phyloP scores from a whole-genome alignment of 306 rosid species.

The Myrica gale region DNA sequence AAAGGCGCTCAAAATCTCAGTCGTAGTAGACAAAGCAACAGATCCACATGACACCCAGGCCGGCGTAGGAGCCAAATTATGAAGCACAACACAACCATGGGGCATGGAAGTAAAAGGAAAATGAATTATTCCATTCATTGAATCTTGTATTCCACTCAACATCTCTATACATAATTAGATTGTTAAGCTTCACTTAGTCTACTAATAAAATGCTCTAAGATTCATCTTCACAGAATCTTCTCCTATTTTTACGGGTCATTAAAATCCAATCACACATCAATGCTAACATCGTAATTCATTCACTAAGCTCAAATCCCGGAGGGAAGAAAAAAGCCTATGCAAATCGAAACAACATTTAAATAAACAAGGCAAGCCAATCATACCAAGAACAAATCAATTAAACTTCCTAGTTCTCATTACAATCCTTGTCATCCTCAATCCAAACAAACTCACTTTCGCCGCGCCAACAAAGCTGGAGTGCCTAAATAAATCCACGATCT shows the following conservation, averaged over 20 bases:
- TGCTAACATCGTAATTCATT: neutral
- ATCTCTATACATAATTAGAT: neutral
- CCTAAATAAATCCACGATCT: slow-evolving; percentile 57
- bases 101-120: neutral
- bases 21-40: too few relatives aligned
- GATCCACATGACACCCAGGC: too few relatives aligned
- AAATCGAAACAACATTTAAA: neutral
- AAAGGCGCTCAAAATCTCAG: too few relatives aligned
- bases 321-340: neutral
- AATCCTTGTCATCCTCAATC: slow-evolving; percentile 69
- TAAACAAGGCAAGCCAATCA: neutral
- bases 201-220: neutral
- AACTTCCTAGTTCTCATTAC: slow-evolving; percentile 48
- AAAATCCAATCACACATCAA: neutral
- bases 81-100: neutral
- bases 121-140: neutral
- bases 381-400: slow-evolving; percentile 23
- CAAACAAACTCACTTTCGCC: slow-evolving; percentile 49
- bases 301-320: neutral
- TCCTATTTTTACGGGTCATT: neutral
- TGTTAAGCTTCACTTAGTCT: neutral
- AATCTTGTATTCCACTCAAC: neutral
- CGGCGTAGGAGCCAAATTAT: neutral
- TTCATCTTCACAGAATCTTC: neutral
- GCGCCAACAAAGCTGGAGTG: slow-evolving; percentile 52